Percentiles rank a stretch among this genome's conserved stretches.
Evolutionary conservation across 2,329 filamentous ascomycete species (phyloP).

Genomic region (Clathrospora elynae): DNA sequence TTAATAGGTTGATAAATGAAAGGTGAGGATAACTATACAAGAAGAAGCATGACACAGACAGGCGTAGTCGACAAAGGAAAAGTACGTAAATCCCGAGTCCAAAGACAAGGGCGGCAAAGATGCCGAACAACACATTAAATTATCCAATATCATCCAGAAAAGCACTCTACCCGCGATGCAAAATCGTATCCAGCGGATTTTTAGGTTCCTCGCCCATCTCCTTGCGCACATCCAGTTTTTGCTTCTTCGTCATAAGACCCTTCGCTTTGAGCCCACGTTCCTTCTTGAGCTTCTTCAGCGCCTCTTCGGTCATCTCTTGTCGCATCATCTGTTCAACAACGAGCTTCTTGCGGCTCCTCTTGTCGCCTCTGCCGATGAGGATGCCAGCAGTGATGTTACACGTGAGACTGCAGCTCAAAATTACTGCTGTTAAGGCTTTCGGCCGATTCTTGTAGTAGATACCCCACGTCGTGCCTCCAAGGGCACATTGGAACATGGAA

Average conservation of each 20-base stretch:
- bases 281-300: conserved; percentile 61
- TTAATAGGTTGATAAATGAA: no score
- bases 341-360: conserved; percentile 80
- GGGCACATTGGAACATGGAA: conserved; percentile 77
- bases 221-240: conserved; percentile 29
- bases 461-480: conserved; percentile 78
- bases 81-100: no score
- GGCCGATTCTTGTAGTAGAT: conserved; percentile 74
- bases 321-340: conserved; percentile 76
- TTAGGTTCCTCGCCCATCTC: conserved; percentile 30
- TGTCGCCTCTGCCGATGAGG: conserved; percentile 76
- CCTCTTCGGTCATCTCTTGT: conserved; percentile 73
- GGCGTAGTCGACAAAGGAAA: no score
- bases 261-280: conserved; percentile 43
- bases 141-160: conserved; percentile 1
- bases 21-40: no score
- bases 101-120: background rate
- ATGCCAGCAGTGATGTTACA: conserved; percentile 79
- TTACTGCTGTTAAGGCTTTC: conserved; percentile 77
- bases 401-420: conserved; percentile 76
- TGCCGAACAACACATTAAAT: no score
- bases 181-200: conserved; percentile 33
- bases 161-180: conserved; percentile 30
- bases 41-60: no score
- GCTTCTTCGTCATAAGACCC: conserved; percentile 34